Evolutionary conservation across 768 basidiomycete genomes (phyloP).

Genomic region (Rossbeevera mucosa): DNA sequence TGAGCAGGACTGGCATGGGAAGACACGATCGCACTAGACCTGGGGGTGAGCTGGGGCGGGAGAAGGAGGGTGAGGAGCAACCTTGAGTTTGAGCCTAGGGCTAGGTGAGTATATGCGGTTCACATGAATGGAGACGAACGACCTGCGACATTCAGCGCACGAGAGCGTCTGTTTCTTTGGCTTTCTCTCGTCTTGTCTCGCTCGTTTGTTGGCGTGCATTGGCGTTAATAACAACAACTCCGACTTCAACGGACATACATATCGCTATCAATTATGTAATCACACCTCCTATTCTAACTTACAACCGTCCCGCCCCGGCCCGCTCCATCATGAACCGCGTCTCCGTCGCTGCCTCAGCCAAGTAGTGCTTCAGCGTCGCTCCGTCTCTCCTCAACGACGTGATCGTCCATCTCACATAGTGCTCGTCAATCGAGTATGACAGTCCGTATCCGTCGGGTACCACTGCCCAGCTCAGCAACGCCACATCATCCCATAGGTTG

Average conservation of each 20-base stretch:
- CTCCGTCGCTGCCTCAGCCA: constrained; percentile 67
- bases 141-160: constrained; percentile 62
- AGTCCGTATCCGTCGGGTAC: constrained; percentile 90
- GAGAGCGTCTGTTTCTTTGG: constrained; percentile 46
- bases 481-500: background rate
- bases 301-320: constrained; percentile 48
- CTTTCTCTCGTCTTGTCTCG: constrained; percentile 34
- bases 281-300: constrained; percentile 10
- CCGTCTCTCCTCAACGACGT: constrained; percentile 61
- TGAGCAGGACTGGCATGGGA: constrained; percentile 63
- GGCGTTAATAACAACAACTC: constrained; percentile 15
- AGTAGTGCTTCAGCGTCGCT: constrained; percentile 55
- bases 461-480: constrained; percentile 41
- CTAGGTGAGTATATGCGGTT: too few species aligned
- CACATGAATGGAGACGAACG: constrained; percentile 26
- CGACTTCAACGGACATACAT: constrained; percentile 24
- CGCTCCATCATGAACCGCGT: constrained; percentile 65
- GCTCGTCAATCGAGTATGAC: constrained; percentile 82
- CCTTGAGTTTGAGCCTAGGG: constrained; percentile 52
- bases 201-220: constrained; percentile 38
- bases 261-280: constrained; percentile 26
- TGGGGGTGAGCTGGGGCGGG: background rate
- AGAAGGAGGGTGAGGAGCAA: constrained; percentile 20
- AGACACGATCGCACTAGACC: constrained; percentile 55
- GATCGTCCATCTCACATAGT: constrained; percentile 87